Evolutionary conservation across 371 early-diverging fungal genomes (phyloP).

Genomic region (Dichotomocladium elegans): DNA sequence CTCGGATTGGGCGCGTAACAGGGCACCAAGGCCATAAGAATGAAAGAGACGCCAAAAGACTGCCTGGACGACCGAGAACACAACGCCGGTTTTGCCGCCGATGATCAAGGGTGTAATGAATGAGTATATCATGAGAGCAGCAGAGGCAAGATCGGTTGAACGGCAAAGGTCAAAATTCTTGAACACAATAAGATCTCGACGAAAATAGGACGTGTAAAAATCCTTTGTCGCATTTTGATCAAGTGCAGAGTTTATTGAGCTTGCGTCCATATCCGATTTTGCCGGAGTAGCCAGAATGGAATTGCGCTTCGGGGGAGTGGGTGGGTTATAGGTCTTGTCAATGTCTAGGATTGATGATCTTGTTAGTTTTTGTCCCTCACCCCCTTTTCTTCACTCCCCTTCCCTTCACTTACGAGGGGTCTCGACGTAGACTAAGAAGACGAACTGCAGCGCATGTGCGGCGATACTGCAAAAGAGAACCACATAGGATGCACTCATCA

Average conservation of each 20-base stretch:
- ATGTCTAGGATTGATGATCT: conserved; percentile 52
- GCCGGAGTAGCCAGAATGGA: conserved; percentile 1
- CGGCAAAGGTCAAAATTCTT: conserved; percentile 87
- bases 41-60: conserved; percentile 85
- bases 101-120: conserved; percentile 61
- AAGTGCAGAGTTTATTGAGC: conserved; percentile 3
- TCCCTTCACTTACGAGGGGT: conserved; percentile 82
- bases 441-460: conserved; percentile 88
- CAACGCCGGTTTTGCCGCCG: conserved; percentile 39
- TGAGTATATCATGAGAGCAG: conserved; percentile 72
- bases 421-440: conserved; percentile 89
- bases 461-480: conserved; percentile 87
- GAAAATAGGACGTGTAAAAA: conserved; percentile 53
- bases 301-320: conserved; percentile 40
- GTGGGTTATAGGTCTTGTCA: conserved; percentile 87
- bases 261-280: conserved; percentile 10
- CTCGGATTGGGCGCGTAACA: conserved; percentile 76
- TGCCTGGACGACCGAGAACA: conserved; percentile 62
- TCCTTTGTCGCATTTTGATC: conserved; percentile 25
- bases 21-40: conserved; percentile 72
- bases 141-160: conserved; percentile 75
- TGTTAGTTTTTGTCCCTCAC: too few species aligned
- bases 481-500: conserved; percentile 81
- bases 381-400: too few species aligned
- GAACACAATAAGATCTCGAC: conserved; percentile 85